These are phyloP conservation scores for Limnanthes douglasii DNA, from an alignment of 345 rosid species.

Conservation along the genomic window DNA sequence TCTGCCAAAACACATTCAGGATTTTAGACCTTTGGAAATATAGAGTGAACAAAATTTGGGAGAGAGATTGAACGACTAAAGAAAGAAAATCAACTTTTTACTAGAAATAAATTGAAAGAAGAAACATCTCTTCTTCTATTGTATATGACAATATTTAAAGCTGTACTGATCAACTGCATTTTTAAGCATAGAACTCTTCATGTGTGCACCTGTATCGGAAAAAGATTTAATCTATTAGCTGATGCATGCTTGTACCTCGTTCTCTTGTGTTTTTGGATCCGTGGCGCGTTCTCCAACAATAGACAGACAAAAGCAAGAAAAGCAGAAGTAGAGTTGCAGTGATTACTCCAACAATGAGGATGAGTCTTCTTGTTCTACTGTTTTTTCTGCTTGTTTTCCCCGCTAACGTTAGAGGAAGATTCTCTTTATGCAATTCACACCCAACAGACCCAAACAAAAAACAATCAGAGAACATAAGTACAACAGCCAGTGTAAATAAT, in stretches of 20 bases:
- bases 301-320: conserved; percentile 11
- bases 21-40: background rate
- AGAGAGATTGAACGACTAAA: no score
- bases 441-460: background rate
- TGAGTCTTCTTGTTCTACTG: conserved; percentile 1
- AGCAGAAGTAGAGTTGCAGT: conserved; percentile 12
- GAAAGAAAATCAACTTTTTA: no score
- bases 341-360: conserved; percentile 15
- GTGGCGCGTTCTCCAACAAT: conserved; percentile 19
- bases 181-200: no score
- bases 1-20: conserved; percentile 3
- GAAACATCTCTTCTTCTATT: no score
- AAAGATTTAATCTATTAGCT: no score
- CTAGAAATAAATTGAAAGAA: background rate
- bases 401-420: no score
- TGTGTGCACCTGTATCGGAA: no score
- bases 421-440: conserved; percentile 5
- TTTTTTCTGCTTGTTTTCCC: no score
- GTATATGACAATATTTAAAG: no score
- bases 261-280: background rate
- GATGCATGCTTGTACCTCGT: conserved; percentile 6
- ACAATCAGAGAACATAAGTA: no score
- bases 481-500: no score
- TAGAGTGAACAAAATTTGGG: background rate
- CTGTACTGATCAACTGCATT: no score